phyloP scores from a whole-genome alignment of 2,329 filamentous ascomycete species.

The Ceratocystis cacaofunesta region DNA sequence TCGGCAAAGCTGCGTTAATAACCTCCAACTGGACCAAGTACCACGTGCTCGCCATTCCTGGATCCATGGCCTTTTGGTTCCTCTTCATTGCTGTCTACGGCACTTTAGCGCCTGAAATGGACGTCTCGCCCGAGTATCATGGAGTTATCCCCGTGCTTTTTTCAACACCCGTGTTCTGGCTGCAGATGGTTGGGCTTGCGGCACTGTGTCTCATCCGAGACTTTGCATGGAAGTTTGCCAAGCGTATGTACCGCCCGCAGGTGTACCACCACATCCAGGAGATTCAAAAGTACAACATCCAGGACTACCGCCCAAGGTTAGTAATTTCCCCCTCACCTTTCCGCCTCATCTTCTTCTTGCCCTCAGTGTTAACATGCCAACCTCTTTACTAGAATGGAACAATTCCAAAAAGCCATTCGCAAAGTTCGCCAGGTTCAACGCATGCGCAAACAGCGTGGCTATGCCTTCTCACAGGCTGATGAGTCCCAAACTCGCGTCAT shows the following conservation, averaged over 20 bases:
- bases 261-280: slow-evolving; percentile 97
- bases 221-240: slow-evolving; percentile 92
- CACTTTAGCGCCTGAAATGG: slow-evolving; percentile 66
- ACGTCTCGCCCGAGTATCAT: slow-evolving; percentile 69
- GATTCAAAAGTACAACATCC: slow-evolving; percentile 99
- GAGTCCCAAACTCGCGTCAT: slow-evolving; percentile 89
- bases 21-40: slow-evolving; percentile 99
- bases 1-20: slow-evolving; percentile 86
- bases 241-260: slow-evolving; percentile 93
- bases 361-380: not conserved
- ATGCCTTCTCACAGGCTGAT: slow-evolving; percentile 95
- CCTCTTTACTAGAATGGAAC: slow-evolving; percentile 63
- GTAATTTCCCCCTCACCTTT: slow-evolving; percentile 21
- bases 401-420: slow-evolving; percentile 98
- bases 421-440: slow-evolving; percentile 97
- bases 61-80: slow-evolving; percentile 83
- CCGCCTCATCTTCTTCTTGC: not conserved
- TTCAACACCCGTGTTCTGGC: slow-evolving; percentile 73
- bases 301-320: slow-evolving; percentile 91
- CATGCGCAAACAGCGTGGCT: slow-evolving; percentile 97
- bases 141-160: slow-evolving; percentile 74
- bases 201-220: slow-evolving; percentile 73
- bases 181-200: slow-evolving; percentile 70
- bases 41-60: slow-evolving; percentile 86
- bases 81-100: slow-evolving; percentile 79